Percentiles rank a stretch among this genome's conserved stretches.
These are phyloP conservation scores for Lachancea nothofagi DNA, from an alignment of 805 yeast genomes.

Conservation along the genomic window DNA sequence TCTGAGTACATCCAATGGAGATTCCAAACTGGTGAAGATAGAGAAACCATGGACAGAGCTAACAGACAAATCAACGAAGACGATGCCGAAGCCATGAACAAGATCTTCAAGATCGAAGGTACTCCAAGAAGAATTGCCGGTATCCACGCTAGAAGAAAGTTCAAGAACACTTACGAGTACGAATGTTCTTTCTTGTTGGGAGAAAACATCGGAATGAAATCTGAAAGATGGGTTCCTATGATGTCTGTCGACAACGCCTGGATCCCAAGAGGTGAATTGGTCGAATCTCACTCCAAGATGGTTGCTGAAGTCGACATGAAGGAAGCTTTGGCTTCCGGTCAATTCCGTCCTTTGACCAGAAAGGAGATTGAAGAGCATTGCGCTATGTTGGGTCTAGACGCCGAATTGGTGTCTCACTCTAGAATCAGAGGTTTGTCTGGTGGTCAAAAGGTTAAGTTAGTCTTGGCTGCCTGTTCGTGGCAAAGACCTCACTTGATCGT, in stretches of 20 bases:
- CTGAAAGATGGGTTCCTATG: constrained; percentile 99
- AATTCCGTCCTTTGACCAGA: constrained; percentile 99
- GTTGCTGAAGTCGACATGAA: constrained; percentile 99
- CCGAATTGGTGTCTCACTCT: constrained; percentile 99
- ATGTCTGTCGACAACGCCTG: constrained; percentile 99
- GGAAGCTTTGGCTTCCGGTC: constrained; percentile 99
- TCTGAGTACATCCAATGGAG: constrained; percentile 99
- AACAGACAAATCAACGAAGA: constrained; percentile 95
- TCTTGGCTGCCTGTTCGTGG: constrained; percentile 99
- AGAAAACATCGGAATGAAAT: constrained; percentile 98
- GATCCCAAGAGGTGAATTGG: constrained; percentile 98
- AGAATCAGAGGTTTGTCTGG: constrained; percentile 99
- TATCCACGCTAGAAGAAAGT: constrained; percentile 96
- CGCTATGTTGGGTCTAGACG: constrained; percentile 95
- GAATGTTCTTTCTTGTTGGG: constrained; percentile 97
- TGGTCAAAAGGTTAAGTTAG: constrained; percentile 99
- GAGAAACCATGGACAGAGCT: constrained; percentile 99
- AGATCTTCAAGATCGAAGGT: constrained; percentile 98
- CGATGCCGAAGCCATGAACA: constrained; percentile 98
- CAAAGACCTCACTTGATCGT: constrained; percentile 99
- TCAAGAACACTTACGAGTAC: constrained; percentile 99
- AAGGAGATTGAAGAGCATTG: constrained; percentile 99
- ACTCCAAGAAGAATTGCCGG: constrained; percentile 95
- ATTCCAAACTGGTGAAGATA: constrained; percentile 99
- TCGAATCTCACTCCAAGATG: constrained; percentile 96